Base-by-base conservation (phyloP, 139 green algal species). In the Pleodorina starrii region DNA sequence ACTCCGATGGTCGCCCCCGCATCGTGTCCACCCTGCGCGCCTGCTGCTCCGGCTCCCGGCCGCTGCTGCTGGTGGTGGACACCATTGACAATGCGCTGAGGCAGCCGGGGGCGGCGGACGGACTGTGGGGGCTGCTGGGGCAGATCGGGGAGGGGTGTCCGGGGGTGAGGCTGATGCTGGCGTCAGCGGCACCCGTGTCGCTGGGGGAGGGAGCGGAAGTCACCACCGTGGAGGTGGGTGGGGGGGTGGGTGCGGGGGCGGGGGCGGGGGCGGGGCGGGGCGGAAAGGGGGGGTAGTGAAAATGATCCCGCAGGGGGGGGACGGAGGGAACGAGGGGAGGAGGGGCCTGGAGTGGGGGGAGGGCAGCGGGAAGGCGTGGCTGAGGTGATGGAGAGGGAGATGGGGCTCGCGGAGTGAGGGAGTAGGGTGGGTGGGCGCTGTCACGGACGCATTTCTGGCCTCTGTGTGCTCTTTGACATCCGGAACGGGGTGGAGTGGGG, bases 41-140 rank as follows among this genome's bases (percentile, higher is more conserved):
- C 81, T 87, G 81, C 81, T 87, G 81, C 81, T 48, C 29, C 43
- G 29, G 16, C 81, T 27, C 60, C 43, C 42, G 29, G 43, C 81
- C 81, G 35, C 81, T 87, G 81, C 81, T 87, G 81, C 81, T 87
- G 59, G 81, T 87, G 54, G 40, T 87, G 11, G 81, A 87, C 63
- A 87, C 43, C 43, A 66, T 87, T 7, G 81, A 87, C 43, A 68
- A 87, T 40, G n/a, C 81, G 43, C 59, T 87, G 60, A 35, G 60
- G 36, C 42, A 63, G 60, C 42, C 42, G 81, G 81, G 60, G 19
- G 81, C 81, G 7, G 81, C 60, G 29, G 60, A 87, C 29, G 81
- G 81, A 42, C 60, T 78, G 60, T 77, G 81, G 81, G 81, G 59
- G 29, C 60, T 66, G 60, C 60, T 78, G 81, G 60, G 81, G 38